Percentiles rank a stretch among this genome's conserved stretches.
phyloP scores from a whole-genome alignment of 306 rosid species.

The Quillaja saponaria region DNA sequence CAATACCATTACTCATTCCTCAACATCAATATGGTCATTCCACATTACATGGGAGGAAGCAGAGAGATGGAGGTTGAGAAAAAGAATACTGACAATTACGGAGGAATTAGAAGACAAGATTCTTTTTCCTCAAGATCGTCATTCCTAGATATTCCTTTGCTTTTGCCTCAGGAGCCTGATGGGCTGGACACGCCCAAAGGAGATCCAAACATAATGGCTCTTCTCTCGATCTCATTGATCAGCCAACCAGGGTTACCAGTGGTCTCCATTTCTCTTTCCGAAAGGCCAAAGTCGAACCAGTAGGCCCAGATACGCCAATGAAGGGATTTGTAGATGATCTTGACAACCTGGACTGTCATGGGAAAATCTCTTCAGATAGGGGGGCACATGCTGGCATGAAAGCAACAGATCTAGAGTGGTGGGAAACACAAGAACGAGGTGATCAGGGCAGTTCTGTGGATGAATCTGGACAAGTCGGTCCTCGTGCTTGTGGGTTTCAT shows the following conservation, averaged over 20 bases:
- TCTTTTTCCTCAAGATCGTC: slow-evolving; percentile 66
- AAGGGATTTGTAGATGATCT: slow-evolving; percentile 85
- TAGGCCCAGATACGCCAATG: slow-evolving; percentile 73
- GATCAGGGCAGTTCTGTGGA: slow-evolving; percentile 70
- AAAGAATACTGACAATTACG: slow-evolving; percentile 32
- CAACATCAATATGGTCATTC: slow-evolving; percentile 99
- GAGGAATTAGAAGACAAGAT: slow-evolving; percentile 51
- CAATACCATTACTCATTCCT: slow-evolving; percentile 97
- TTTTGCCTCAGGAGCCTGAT: slow-evolving; percentile 70
- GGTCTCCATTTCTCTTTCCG: slow-evolving; percentile 48
- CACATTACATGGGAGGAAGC: slow-evolving; percentile 85
- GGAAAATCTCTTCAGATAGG: slow-evolving; percentile 46
- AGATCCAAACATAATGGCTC: slow-evolving; percentile 31
- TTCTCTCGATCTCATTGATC: slow-evolving; percentile 30
- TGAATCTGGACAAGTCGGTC: slow-evolving; percentile 91
- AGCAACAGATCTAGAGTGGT: slow-evolving; percentile 67
- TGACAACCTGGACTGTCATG: slow-evolving; percentile 44
- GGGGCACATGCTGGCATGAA: slow-evolving; percentile 35
- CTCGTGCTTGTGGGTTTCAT: slow-evolving; percentile 60
- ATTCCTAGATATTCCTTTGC: slow-evolving; percentile 85
- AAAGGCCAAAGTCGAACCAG: slow-evolving; percentile 55
- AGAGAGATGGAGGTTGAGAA: slow-evolving; percentile 51
- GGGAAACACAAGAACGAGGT: slow-evolving; percentile 92
- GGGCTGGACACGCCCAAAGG: slow-evolving; percentile 48
- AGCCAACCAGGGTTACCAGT: slow-evolving; percentile 29